phyloP scores from a whole-genome alignment of 805 yeast genomes.

The Ogataea degrootiae region DNA sequence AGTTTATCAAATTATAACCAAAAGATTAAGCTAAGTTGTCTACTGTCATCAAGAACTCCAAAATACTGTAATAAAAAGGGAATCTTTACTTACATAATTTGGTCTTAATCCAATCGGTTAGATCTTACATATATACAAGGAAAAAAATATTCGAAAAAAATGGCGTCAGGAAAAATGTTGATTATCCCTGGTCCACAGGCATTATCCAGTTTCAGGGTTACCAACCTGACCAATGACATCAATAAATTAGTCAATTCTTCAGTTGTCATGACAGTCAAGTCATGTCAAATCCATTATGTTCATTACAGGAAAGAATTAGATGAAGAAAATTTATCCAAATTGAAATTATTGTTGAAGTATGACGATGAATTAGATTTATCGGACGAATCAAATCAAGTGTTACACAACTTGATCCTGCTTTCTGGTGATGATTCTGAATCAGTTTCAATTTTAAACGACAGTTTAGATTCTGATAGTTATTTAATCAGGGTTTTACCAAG shows the following conservation, averaged over 20 bases:
- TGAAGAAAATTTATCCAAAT: constrained; percentile 39
- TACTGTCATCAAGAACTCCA: too few species aligned
- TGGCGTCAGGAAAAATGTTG: constrained; percentile 30
- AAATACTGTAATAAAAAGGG: too few species aligned
- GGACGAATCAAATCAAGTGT: constrained; percentile 30
- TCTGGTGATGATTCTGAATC: constrained; percentile 23
- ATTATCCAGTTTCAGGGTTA: constrained; percentile 79
- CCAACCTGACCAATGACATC: constrained; percentile 65
- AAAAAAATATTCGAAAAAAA: neutral
- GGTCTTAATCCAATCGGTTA: too few species aligned
- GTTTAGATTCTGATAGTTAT: constrained; percentile 40
- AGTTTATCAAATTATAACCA: too few species aligned
- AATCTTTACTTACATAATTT: neutral
- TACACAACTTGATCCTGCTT: constrained; percentile 22
- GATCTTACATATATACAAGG: neutral
- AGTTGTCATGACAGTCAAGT: constrained; percentile 63
- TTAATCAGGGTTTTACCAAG: constrained; percentile 82
- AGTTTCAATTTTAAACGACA: constrained; percentile 5
- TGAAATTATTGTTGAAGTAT: constrained; percentile 65
- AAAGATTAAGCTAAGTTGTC: too few species aligned
- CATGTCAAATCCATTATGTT: constrained; percentile 79
- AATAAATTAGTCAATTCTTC: constrained; percentile 64
- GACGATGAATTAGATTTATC: constrained; percentile 58
- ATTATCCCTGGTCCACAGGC: constrained; percentile 87
- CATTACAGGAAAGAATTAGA: constrained; percentile 45